Evolutionary conservation across 2,329 filamentous ascomycete species (phyloP).

Genomic region (Arthrobotrys entomopaga): DNA sequence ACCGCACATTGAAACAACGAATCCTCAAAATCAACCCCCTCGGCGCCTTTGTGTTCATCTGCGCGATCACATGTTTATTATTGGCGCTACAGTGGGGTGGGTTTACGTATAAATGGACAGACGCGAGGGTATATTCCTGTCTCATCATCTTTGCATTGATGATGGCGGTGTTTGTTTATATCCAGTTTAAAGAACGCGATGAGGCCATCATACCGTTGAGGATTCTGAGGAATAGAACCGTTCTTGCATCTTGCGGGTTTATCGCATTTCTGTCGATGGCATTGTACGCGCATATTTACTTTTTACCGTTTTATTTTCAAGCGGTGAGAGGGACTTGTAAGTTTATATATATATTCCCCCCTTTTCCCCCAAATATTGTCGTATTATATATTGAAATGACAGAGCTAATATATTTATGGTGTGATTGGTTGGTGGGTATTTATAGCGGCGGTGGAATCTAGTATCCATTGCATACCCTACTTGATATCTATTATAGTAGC

Average conservation of each 20-base stretch:
- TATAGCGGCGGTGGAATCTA: constrained; percentile 63
- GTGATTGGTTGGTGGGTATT: too few relatives aligned
- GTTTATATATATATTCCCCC: too few relatives aligned
- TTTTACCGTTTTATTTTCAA: constrained; percentile 65
- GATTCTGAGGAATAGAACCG: constrained; percentile 55
- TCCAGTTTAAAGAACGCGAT: constrained; percentile 61
- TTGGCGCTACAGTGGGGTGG: constrained; percentile 61
- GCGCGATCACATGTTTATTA: constrained; percentile 60
- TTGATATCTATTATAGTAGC: constrained; percentile 62
- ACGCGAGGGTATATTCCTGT: constrained; percentile 46
- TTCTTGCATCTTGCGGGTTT: constrained; percentile 59
- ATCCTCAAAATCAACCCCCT: constrained; percentile 58
- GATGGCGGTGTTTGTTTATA: constrained; percentile 60
- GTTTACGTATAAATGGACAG: constrained; percentile 59
- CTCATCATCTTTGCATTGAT: constrained; percentile 58
- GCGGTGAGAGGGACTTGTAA: constrained; percentile 62
- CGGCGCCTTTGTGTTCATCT: constrained; percentile 60
- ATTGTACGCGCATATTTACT: constrained; percentile 63
- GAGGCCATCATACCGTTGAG: constrained; percentile 63
- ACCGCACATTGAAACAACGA: too few relatives aligned
- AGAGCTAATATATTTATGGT: too few relatives aligned
- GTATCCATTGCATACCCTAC: constrained; percentile 65
- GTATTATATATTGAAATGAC: too few relatives aligned
- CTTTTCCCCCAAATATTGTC: too few relatives aligned
- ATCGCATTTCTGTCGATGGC: constrained; percentile 61